These are phyloP conservation scores for Penicillium mononematosum DNA, from an alignment of 495 filamentous ascomycete species.

Conservation along the genomic window DNA sequence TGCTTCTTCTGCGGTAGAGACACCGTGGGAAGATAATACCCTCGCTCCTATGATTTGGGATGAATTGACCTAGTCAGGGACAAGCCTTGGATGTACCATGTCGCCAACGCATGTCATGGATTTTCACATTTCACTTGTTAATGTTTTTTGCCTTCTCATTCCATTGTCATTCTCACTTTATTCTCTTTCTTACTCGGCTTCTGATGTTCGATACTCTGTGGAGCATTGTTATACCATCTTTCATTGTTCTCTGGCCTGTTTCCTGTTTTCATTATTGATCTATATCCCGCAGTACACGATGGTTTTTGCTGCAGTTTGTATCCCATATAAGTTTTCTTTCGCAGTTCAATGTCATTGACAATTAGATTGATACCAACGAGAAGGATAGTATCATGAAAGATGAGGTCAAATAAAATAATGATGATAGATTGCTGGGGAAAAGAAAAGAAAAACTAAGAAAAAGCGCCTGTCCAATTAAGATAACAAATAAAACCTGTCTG, in stretches of 20 bases:
- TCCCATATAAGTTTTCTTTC: slow-evolving; percentile 10
- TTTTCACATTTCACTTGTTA: background rate
- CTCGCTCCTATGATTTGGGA: slow-evolving; percentile 49
- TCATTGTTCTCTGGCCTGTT: background rate
- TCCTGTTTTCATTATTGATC: slow-evolving; percentile 7
- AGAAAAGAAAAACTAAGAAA: background rate
- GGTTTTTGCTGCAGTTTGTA: slow-evolving; percentile 15
- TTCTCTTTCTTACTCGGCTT: background rate
- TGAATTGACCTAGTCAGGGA: slow-evolving; percentile 29
- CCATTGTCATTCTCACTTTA: background rate
- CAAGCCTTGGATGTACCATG: background rate
- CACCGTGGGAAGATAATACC: slow-evolving; percentile 43
- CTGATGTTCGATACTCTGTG: slow-evolving; percentile 10
- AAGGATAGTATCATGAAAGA: background rate
- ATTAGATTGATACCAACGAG: background rate
- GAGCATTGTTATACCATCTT: background rate
- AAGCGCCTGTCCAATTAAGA: background rate
- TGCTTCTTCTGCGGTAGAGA: slow-evolving; percentile 21
- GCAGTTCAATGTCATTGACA: background rate
- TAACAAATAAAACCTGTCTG: background rate
- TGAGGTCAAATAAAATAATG: background rate
- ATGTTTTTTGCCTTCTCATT: background rate
- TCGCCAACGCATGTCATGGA: background rate
- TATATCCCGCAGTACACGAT: slow-evolving; percentile 37
- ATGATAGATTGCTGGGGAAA: background rate